Evolutionary conservation across 192 early-diverging fungal species (phyloP), one percentile per base, ranked within the genome.

Genomic region (Entomortierella parvispora): DNA sequence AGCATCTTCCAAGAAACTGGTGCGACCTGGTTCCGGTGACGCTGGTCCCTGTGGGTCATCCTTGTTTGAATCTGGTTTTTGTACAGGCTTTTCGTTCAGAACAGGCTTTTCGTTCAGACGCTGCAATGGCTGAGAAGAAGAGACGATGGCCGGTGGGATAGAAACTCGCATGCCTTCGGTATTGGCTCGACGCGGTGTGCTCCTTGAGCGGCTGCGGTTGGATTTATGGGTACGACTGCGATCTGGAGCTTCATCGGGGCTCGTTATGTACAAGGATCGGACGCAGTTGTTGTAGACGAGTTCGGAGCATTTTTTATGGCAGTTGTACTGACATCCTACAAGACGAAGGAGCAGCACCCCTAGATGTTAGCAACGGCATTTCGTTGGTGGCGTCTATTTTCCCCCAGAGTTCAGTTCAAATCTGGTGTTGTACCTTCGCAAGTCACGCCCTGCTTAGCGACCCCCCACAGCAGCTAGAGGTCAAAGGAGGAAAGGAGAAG

Each of bases 381-480:
- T 28, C 2, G 31, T 4, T 29, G 31, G 33, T 9, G 2, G 34
- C 1, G 26, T 20, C 18, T 43, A 26, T 4, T 18, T 22, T 11
- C n/a, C 15, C 14, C 37, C 20, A 22, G 22, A 25, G 15, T 47
- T n/a, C n/a, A n/a, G n/a, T n/a, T n/a, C n/a, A n/a, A n/a, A n/a
- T 47, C 17, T 49, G 26, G 26, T 34, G 26, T 22, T 18, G 68
- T 80, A 85, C 85, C 85, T 80, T 75, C 61, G 61, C 92, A 93
- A 37, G 82, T 81, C 22, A 79, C 59, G 6, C 92, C 92, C 63
- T 93, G 91, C 52, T 84, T 85, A 18, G 82, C 83, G 20, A 92
- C 60, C 17, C 92, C 92, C 92, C 92, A 93, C 45, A 93, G 81
- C 46, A 92, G 75, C 51, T 76, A 50, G n/a, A n/a, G n/a, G n/a